These are phyloP conservation scores for Lenzites betulinus DNA, from an alignment of 768 basidiomycete species.

Conservation along the genomic window DNA sequence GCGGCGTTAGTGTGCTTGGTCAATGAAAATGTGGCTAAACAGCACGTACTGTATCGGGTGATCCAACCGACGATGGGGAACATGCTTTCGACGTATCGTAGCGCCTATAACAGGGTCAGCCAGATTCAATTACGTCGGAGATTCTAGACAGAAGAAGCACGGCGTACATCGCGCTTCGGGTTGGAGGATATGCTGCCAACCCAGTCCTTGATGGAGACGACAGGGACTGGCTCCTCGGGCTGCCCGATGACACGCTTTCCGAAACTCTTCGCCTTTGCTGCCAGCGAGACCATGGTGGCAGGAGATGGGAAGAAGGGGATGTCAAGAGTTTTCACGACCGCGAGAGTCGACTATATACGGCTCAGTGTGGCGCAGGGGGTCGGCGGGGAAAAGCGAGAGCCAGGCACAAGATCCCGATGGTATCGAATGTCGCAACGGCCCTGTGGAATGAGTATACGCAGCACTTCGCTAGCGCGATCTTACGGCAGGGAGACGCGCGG, in stretches of 20 bases:
- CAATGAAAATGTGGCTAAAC: neutral
- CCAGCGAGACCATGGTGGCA: slow-evolving; percentile 38
- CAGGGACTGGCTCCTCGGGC: slow-evolving; percentile 59
- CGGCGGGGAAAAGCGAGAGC: slow-evolving; percentile 8
- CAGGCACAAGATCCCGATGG: slow-evolving; percentile 15
- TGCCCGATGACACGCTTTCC: slow-evolving; percentile 62
- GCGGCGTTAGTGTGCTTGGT: neutral
- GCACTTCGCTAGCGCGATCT: slow-evolving; percentile 1
- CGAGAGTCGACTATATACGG: slow-evolving; percentile 7
- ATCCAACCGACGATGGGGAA: slow-evolving; percentile 91
- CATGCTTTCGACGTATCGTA: slow-evolving; percentile 65
- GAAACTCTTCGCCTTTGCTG: slow-evolving; percentile 41
- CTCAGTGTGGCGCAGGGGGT: slow-evolving; percentile 1
- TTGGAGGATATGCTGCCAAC: slow-evolving; percentile 41
- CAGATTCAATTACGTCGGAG: neutral
- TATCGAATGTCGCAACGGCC: slow-evolving; percentile 14
- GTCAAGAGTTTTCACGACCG: slow-evolving; percentile 1
- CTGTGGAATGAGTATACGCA: slow-evolving; percentile 12
- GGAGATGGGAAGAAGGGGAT: slow-evolving; percentile 1
- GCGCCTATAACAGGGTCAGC: slow-evolving; percentile 42
- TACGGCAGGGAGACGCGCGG: neutral
- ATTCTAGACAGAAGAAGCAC: neutral
- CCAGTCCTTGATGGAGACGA: slow-evolving; percentile 63
- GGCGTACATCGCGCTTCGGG: slow-evolving; percentile 54
- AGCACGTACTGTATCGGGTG: slow-evolving; percentile 73